Conservation (phyloP, 2,329 filamentous ascomycete genomes). For the Venturia nashicola region DNA sequence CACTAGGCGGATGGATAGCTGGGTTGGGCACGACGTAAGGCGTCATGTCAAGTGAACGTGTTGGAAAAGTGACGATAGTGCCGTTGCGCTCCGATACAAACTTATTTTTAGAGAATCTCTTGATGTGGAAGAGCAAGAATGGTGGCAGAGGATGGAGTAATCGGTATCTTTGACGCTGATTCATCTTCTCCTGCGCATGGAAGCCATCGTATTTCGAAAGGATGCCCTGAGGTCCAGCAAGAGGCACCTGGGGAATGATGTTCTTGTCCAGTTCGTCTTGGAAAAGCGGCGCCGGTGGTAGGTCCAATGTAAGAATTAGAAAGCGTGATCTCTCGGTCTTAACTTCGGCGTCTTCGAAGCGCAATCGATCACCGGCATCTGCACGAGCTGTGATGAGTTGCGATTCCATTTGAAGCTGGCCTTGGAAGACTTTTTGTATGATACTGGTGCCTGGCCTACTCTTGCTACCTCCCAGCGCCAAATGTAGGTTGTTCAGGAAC, state of each 20-base stretch:
- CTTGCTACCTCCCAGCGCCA: constrained; percentile 81
- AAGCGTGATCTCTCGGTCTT: constrained; percentile 68
- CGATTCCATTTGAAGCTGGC: constrained; percentile 79
- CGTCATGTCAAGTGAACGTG: constrained; percentile 70
- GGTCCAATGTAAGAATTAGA: constrained; percentile 83
- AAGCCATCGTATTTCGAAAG: constrained; percentile 88
- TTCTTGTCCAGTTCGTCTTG: constrained; percentile 90
- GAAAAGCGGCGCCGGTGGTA: constrained; percentile 85
- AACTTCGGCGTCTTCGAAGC: constrained; percentile 87
- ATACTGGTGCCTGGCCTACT: constrained; percentile 75
- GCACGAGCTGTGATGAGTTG: constrained; percentile 88
- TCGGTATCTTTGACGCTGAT: constrained; percentile 79
- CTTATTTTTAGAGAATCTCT: constrained; percentile 93
- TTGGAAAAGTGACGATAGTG: constrained; percentile 94
- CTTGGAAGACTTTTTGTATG: constrained; percentile 87
- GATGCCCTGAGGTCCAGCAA: constrained; percentile 50
- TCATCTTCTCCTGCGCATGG: constrained; percentile 75
- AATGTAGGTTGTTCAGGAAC: constrained; percentile 93
- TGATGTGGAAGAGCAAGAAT: constrained; percentile 87
- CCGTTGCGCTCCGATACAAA: constrained; percentile 94
- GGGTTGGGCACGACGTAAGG: constrained; percentile 88
- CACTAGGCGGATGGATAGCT: constrained; percentile 50
- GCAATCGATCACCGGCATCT: constrained; percentile 72
- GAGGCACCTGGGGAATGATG: constrained; percentile 86
- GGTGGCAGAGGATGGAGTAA: constrained; percentile 84